These are phyloP conservation scores for Neurospora discreta DNA, from an alignment of 495 filamentous ascomycete species.

Conservation along the genomic window DNA sequence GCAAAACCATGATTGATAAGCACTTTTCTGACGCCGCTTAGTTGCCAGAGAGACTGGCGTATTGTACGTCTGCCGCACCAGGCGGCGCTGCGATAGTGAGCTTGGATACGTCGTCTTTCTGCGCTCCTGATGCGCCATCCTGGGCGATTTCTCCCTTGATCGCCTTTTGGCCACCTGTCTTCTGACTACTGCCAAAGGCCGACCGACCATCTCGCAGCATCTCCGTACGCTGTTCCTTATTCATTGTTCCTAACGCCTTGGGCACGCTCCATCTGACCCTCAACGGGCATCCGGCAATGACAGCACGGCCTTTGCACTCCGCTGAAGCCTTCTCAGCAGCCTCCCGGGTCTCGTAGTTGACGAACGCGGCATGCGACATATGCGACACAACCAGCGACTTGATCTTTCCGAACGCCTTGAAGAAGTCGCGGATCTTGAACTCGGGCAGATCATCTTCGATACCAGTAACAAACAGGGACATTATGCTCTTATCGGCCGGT, in stretches of 20 bases:
- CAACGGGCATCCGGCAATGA: conserved; percentile 76
- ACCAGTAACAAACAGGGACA: conserved; percentile 85
- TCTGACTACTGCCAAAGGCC: conserved; percentile 32
- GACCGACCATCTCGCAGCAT: conserved; percentile 64
- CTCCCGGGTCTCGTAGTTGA: conserved; percentile 79
- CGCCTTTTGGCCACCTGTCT: conserved; percentile 22
- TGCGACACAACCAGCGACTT: conserved; percentile 89
- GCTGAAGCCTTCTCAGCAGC: conserved; percentile 75
- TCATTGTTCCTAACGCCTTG: conserved; percentile 79
- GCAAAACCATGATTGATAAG: conserved; percentile 29
- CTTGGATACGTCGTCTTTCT: conserved; percentile 34
- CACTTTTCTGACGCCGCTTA: conserved; percentile 26
- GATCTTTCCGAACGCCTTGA: conserved; percentile 74
- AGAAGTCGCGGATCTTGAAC: conserved; percentile 80
- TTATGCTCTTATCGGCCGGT: conserved; percentile 71
- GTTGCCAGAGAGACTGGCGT: conserved; percentile 77
- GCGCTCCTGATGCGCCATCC: conserved; percentile 4
- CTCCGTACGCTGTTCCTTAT: conserved; percentile 64
- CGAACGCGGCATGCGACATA: conserved; percentile 90
- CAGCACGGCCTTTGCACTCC: conserved; percentile 75
- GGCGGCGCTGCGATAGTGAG: conserved; percentile 68
- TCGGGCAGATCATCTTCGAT: conserved; percentile 95
- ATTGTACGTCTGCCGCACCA: conserved; percentile 67
- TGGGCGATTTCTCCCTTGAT: conserved; percentile 21
- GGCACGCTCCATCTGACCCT: conserved; percentile 86